Evolutionary conservation across 345 rosid species (phyloP), one percentile per base, ranked within the genome.

Genomic region (Kandelia obovata): DNA sequence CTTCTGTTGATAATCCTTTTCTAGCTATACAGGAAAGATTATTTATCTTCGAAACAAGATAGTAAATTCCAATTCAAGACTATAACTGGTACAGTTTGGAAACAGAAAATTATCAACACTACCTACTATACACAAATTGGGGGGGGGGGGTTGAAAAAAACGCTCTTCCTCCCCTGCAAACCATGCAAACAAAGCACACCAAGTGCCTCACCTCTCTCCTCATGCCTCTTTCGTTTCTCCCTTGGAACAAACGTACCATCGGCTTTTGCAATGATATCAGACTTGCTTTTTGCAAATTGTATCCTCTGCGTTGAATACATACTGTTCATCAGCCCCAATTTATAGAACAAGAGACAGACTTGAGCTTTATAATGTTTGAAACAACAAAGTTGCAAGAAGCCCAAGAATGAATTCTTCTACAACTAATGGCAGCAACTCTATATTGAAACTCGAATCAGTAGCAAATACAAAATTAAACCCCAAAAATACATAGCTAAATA

Each of bases 221-320:
- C 98, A 5, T 89, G 97, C 75, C 90, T 88, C 88, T 92, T 96
- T 56, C 98, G 71, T 64, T 92, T 96, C 85, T 96, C 98, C 46
- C 97, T 86, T 26, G 96, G 98, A 77, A 89, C 96, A 85, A 96
- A 96, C 1, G 97, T 89, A 57, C 99, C 99, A 82, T 96, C 98
- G 5, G 97, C 97, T 82, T 90, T 96, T 53, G 99, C 88, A 67
- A 96, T 70, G 68, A 92, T 77, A 81, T 96, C 99, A 53, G 98
- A 92, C 74, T 96, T 96, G 4, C 95, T 83, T 81, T 92, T 92
- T 27, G 97, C 98, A 79, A 73, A 92, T 73, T 89, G 96, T 80
- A 96, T 89, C 81, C 97, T 92, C 99, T 95, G 83, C 64, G 53
- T 51, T 17, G 51, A 59, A 51, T 25, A 65, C n/a, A 76, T 7